phyloP scores from a whole-genome alignment of 371 early-diverging fungal genomes.

The Syncephalis fuscata region DNA sequence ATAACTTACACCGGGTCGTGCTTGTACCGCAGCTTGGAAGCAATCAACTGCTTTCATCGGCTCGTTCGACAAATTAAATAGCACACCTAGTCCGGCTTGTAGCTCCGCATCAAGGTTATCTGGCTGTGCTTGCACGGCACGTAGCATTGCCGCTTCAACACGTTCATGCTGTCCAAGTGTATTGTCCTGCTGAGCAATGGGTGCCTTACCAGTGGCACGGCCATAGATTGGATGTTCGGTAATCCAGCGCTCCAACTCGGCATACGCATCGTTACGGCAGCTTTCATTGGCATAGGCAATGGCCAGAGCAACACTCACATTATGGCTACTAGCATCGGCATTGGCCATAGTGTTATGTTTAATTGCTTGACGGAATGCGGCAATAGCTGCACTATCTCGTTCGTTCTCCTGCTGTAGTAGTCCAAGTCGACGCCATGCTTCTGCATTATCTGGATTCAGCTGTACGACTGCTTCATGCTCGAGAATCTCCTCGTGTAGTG shows the following conservation, averaged over 20 bases:
- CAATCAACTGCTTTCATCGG: constrained; percentile 92
- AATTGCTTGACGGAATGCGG: constrained; percentile 68
- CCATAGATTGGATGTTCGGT: constrained; percentile 48
- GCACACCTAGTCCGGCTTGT: constrained; percentile 82
- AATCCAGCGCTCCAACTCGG: constrained; percentile 79
- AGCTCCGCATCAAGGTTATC: constrained; percentile 71
- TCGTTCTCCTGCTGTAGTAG: constrained; percentile 90
- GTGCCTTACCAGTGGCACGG: constrained; percentile 16
- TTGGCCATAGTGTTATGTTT: neutral
- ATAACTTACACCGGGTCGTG: constrained; percentile 52
- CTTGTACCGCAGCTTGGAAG: constrained; percentile 80
- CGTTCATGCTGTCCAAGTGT: no score
- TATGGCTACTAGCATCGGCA: no score
- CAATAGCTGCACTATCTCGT: constrained; percentile 78
- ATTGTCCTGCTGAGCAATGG: constrained; percentile 46
- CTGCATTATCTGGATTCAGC: constrained; percentile 55
- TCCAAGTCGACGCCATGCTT: constrained; percentile 77
- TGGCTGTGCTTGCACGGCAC: constrained; percentile 26
- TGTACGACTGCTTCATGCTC: constrained; percentile 88
- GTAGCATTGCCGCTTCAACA: neutral
- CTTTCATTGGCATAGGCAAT: constrained; percentile 91
- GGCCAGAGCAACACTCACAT: constrained; percentile 68
- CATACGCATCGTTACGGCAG: constrained; percentile 62
- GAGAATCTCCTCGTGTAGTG: constrained; percentile 64
- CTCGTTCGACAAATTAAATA: constrained; percentile 81